Evolutionary conservation across 768 basidiomycete genomes (phyloP).

Genomic region (Suillus tomentosus): DNA sequence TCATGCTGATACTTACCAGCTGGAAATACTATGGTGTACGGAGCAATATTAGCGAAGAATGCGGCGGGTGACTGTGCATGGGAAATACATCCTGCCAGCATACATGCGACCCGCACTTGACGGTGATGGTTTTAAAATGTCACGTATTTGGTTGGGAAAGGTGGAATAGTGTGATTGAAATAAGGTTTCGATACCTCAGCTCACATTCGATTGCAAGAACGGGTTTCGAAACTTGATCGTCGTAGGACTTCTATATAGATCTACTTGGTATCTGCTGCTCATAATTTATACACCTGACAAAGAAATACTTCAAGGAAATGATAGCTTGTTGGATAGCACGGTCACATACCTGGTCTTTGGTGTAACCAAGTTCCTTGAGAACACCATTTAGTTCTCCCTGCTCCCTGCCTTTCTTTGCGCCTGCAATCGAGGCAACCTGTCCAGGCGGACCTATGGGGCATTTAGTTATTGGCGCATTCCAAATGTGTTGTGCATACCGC

Average conservation of each 20-base stretch:
- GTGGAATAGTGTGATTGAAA: background rate
- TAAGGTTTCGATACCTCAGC: background rate
- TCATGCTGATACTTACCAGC: background rate
- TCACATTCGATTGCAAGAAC: background rate
- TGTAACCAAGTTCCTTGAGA: conserved; percentile 88
- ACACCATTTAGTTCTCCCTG: conserved; percentile 83
- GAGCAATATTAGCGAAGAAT: background rate
- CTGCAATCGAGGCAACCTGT: conserved; percentile 87
- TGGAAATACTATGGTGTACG: background rate
- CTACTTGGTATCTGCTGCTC: conserved; percentile 9
- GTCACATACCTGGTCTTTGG: conserved; percentile 71
- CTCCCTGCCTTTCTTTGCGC: conserved; percentile 85
- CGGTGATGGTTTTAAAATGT: background rate
- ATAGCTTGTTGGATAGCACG: background rate
- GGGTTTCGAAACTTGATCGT: background rate
- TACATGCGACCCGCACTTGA: background rate
- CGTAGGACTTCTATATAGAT: background rate
- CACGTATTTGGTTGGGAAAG: background rate
- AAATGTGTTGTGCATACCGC: conserved; percentile 55
- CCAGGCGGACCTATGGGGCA: conserved; percentile 64
- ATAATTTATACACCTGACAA: conserved; percentile 46
- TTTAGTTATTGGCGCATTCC: conserved; percentile 8
- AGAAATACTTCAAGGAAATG: conserved; percentile 11
- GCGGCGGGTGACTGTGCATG: background rate
- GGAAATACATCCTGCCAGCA: background rate